These are phyloP conservation scores for Jacaranda mimosifolia DNA, from an alignment of 257 asterid genomes.

Conservation along the genomic window DNA sequence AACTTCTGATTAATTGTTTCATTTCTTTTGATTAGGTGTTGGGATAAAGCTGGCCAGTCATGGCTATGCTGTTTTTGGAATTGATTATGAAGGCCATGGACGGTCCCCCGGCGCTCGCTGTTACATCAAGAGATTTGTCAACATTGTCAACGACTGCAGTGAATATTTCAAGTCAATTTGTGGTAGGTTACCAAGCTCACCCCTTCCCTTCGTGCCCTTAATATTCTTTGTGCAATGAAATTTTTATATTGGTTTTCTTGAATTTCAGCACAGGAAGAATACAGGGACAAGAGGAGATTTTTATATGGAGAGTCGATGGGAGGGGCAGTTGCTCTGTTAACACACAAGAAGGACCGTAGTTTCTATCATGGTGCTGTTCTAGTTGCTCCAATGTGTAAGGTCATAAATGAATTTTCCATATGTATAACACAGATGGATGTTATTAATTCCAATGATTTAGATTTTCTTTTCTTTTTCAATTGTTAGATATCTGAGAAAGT, in stretches of 20 bases:
- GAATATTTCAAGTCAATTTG: conserved; percentile 72
- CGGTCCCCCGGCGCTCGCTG: conserved; percentile 85
- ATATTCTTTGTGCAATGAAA: not conserved
- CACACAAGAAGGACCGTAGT: conserved; percentile 76
- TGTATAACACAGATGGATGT: not conserved
- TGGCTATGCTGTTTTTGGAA: conserved; percentile 85
- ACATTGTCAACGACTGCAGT: conserved; percentile 74
- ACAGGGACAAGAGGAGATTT: conserved; percentile 65
- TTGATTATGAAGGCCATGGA: conserved; percentile 97
- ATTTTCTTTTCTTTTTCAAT: not conserved
- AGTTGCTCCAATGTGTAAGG: conserved; percentile 99
- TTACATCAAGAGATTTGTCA: conserved; percentile 78
- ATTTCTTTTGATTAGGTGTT: conserved; percentile 55
- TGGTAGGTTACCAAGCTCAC: conserved; percentile 53
- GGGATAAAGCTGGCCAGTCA: conserved; percentile 73
- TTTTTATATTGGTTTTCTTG: conserved; percentile 26
- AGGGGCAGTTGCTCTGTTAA: conserved; percentile 84
- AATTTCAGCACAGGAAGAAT: conserved; percentile 71
- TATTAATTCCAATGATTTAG: not conserved
- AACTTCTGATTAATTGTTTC: not conserved
- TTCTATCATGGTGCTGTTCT: conserved; percentile 91
- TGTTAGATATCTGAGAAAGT: conserved; percentile 84
- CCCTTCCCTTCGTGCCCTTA: not conserved
- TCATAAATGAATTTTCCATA: conserved; percentile 17
- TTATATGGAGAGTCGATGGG: conserved; percentile 98